Percentiles rank a stretch among this genome's conserved stretches.
Conservation (phyloP, 2,329 filamentous ascomycete species). For the Drechslerella stenobrocha region DNA sequence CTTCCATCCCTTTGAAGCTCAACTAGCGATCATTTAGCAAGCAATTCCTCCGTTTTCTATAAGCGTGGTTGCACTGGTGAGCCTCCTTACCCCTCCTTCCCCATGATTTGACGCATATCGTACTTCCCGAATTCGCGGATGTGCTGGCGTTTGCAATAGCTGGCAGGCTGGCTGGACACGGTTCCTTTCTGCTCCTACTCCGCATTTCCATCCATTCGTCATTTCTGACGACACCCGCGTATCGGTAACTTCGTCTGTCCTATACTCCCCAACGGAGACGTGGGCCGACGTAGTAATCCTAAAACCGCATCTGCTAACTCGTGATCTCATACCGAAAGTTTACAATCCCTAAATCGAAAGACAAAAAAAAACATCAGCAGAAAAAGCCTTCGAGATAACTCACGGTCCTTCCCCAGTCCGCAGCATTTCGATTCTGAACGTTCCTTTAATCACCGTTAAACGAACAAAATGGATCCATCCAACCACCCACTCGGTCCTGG, state of each 20-base stretch:
- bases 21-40: constrained; percentile 49
- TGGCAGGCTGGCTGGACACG: background rate
- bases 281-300: background rate
- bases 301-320: constrained; percentile 20
- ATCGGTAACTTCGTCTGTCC: too few relatives aligned
- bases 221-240: background rate
- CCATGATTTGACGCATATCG: constrained; percentile 5
- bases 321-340: constrained; percentile 19
- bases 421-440: constrained; percentile 46
- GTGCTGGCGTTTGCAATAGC: constrained; percentile 15
- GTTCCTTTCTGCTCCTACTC: constrained; percentile 4
- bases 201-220: constrained; percentile 7
- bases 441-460: constrained; percentile 49
- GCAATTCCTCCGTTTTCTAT: constrained; percentile 26
- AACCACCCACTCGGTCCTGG: constrained; percentile 68
- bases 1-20: constrained; percentile 37
- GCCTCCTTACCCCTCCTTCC: constrained; percentile 32
- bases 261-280: background rate
- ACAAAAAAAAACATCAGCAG: constrained; percentile 26
- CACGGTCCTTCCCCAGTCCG: constrained; percentile 25
- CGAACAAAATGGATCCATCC: constrained; percentile 56
- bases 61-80: constrained; percentile 33
- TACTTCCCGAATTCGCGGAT: constrained; percentile 12
- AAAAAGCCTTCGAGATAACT: constrained; percentile 10
- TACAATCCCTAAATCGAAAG: constrained; percentile 40